Conservation (phyloP, 1,284 basidiomycete species). For the Pisolithus thermaeus region DNA sequence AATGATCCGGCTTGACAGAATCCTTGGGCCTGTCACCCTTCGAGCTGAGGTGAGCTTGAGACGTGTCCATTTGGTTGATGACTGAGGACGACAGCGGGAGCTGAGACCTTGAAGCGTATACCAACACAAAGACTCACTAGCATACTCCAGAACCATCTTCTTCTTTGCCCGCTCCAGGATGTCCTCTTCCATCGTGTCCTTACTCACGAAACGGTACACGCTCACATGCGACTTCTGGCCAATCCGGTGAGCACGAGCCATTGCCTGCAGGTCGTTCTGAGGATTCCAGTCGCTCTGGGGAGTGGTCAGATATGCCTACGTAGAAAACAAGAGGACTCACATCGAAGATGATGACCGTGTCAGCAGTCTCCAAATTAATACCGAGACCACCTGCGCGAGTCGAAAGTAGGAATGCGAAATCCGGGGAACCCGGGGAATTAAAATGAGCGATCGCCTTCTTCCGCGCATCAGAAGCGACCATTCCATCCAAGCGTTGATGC, state of each 20-base stretch:
- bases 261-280: conserved; percentile 97
- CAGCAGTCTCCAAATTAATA: conserved; percentile 97
- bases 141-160: conserved; percentile 99
- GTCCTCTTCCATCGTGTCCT: conserved; percentile 99
- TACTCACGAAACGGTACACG: conserved; percentile 97
- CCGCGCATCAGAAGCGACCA: conserved; percentile 88
- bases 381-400: conserved; percentile 97
- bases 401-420: conserved; percentile 95
- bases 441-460: conserved; percentile 97
- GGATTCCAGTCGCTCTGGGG: conserved; percentile 90
- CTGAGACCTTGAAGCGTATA: conserved; percentile 6
- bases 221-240: conserved; percentile 98
- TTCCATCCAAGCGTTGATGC: conserved; percentile 96
- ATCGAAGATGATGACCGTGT: conserved; percentile 99
- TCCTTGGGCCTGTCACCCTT: conserved; percentile 67
- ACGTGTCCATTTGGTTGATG: conserved; percentile 99
- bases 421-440: conserved; percentile 89
- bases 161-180: conserved; percentile 97
- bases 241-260: conserved; percentile 97
- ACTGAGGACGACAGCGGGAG: conserved; percentile 43
- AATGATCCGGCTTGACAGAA: conserved; percentile 74
- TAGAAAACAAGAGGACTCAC: conserved; percentile 42
- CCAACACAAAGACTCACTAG: conserved; percentile 60
- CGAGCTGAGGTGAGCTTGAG: conserved; percentile 90
- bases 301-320: conserved; percentile 18